Evolutionary conservation across 257 asterid genomes (phyloP).

Genomic region (Solanum megistacrolobum): DNA sequence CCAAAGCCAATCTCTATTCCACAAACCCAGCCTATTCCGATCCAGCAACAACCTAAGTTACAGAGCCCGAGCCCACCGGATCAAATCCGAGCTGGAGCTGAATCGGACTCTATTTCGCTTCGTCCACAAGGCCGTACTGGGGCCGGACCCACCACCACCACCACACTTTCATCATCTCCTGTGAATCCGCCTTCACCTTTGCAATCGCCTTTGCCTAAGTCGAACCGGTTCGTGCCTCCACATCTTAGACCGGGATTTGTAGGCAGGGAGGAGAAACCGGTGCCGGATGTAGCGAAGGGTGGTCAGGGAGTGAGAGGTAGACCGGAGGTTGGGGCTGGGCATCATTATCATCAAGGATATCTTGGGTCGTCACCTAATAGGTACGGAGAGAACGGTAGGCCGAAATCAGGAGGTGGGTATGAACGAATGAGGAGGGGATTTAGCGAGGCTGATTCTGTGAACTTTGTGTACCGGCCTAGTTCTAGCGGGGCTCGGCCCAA

Average conservation of each 20-base stretch:
- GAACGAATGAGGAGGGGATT: constrained; percentile 31
- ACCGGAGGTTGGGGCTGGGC: constrained; percentile 21
- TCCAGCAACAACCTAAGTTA: background rate
- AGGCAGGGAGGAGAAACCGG: constrained; percentile 61
- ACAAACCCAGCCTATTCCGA: constrained; percentile 3
- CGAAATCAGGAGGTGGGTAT: constrained; percentile 69
- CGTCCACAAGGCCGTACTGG: constrained; percentile 71
- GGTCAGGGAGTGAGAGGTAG: constrained; percentile 27
- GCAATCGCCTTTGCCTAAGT: constrained; percentile 34
- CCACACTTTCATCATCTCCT: constrained; percentile 24
- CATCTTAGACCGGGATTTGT: constrained; percentile 81
- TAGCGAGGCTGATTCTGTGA: constrained; percentile 29
- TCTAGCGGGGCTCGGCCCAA: constrained; percentile 47
- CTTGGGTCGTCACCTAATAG: constrained; percentile 17
- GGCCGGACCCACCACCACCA: constrained; percentile 9
- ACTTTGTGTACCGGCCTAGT: constrained; percentile 32
- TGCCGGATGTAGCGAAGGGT: constrained; percentile 10
- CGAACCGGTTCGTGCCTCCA: constrained; percentile 61
- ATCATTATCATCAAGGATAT: constrained; percentile 7
- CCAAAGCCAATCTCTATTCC: constrained; percentile 47
- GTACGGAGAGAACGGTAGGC: constrained; percentile 40
- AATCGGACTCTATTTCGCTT: constrained; percentile 41
- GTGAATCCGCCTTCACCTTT: constrained; percentile 17
- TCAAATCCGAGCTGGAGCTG: constrained; percentile 21
- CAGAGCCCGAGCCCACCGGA: constrained; percentile 9